Conservation (phyloP, 202 grass and related monocot species). For the Eragrostis tef region DNA sequence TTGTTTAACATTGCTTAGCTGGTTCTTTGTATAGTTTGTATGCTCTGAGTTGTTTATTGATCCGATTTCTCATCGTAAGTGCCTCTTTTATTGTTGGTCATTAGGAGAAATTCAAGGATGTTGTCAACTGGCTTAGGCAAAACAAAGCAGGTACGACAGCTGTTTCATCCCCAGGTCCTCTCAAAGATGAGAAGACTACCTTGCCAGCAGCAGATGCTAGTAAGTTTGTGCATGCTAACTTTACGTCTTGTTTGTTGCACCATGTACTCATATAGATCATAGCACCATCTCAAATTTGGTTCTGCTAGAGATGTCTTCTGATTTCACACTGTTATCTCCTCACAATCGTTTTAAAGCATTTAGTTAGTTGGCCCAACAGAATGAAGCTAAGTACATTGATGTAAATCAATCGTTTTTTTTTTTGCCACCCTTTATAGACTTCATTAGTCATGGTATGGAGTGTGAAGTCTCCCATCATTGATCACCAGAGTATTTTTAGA, state of each 20-base stretch:
- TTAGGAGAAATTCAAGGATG: slow-evolving; percentile 97
- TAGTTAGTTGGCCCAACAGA: background rate
- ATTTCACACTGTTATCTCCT: background rate
- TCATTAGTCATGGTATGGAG: background rate
- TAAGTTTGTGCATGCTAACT: slow-evolving; percentile 37
- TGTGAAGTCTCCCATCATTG: background rate
- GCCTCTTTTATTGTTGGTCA: slow-evolving; percentile 21
- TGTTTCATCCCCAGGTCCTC: slow-evolving; percentile 50
- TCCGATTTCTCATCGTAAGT: slow-evolving; percentile 27
- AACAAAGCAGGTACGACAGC: slow-evolving; percentile 57
- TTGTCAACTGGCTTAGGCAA: slow-evolving; percentile 84
- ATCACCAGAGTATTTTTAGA: background rate
- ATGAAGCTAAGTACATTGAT: background rate
- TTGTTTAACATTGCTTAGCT: slow-evolving; percentile 4
- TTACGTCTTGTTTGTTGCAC: background rate
- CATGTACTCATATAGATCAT: background rate
- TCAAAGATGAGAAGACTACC: slow-evolving; percentile 55
- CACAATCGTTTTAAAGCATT: background rate
- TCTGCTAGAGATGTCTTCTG: background rate
- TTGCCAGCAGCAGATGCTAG: slow-evolving; percentile 38
- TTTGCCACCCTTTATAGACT: background rate
- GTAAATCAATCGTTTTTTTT: background rate
- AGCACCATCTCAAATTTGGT: background rate
- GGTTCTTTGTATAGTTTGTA: background rate
- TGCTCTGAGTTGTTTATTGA: slow-evolving; percentile 5